phyloP scores from a whole-genome alignment of 2,329 filamentous ascomycete species.

The Hymenoscyphus albidus region DNA sequence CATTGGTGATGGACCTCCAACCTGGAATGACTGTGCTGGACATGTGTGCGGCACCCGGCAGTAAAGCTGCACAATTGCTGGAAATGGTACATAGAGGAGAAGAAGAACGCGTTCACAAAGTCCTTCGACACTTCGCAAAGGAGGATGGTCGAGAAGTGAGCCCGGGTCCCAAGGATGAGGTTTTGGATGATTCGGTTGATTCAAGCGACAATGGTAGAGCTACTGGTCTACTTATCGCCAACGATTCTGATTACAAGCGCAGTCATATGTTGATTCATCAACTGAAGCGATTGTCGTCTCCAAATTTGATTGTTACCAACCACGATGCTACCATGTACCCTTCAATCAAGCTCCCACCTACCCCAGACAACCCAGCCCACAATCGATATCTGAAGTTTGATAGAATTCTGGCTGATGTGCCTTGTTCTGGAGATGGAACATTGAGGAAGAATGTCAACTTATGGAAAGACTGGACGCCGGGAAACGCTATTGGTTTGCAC shows the following conservation, averaged over 20 bases:
- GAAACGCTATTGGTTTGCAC: conserved; percentile 82
- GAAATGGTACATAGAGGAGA: conserved; percentile 93
- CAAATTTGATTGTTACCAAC: conserved; percentile 95
- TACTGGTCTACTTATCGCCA: conserved; percentile 89
- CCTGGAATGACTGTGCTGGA: conserved; percentile 93
- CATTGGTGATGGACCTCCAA: conserved; percentile 83
- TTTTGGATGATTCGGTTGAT: conserved; percentile 48
- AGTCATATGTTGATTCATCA: conserved; percentile 97
- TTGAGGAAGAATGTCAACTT: conserved; percentile 87
- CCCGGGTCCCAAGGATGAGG: conserved; percentile 45
- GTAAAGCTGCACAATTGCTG: conserved; percentile 91
- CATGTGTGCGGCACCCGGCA: conserved; percentile 93
- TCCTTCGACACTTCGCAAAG: conserved; percentile 59
- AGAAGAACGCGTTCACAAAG: conserved; percentile 76
- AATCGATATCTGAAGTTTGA: conserved; percentile 90
- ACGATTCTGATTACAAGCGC: conserved; percentile 94
- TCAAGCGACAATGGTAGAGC: conserved; percentile 75
- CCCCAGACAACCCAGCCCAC: conserved; percentile 50
- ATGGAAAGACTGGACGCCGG: conserved; percentile 92
- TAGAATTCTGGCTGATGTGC: conserved; percentile 91
- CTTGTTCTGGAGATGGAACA: conserved; percentile 94
- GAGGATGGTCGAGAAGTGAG: conserved; percentile 56
- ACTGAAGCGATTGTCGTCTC: conserved; percentile 93
- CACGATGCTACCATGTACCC: conserved; percentile 96
- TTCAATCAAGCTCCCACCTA: conserved; percentile 75